Conservation (phyloP, 148 eudicot genomes). For the Persicaria tinctoria region DNA sequence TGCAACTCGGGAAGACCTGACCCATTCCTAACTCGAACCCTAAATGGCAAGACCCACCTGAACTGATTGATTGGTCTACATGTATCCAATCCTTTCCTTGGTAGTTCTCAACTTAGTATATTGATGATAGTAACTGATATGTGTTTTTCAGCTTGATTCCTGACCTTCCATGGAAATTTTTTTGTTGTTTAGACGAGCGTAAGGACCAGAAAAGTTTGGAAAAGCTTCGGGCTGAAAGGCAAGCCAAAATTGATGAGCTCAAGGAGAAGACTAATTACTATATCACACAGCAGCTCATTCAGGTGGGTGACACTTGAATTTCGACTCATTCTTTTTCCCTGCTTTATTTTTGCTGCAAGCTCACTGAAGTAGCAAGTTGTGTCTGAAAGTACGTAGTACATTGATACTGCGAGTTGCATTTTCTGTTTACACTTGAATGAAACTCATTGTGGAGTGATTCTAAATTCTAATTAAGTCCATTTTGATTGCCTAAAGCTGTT, state of each 20-base stretch:
- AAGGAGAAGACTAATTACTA: constrained; percentile 90
- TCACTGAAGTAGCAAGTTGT: neutral
- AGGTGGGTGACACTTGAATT: constrained; percentile 35
- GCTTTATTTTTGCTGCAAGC: neutral
- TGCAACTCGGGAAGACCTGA: too few species aligned
- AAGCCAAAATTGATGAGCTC: constrained; percentile 86
- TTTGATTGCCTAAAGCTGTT: neutral
- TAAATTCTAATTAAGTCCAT: neutral
- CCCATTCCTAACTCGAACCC: too few species aligned
- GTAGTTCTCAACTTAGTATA: neutral
- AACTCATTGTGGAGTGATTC: neutral
- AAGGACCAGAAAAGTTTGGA: constrained; percentile 84
- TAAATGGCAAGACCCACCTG: too few species aligned
- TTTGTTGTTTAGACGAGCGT: constrained; percentile 41
- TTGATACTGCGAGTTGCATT: neutral
- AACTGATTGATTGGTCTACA: neutral
- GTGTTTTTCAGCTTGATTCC: neutral
- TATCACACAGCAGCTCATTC: constrained; percentile 86
- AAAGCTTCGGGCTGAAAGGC: constrained; percentile 75
- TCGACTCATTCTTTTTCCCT: neutral
- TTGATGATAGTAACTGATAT: neutral
- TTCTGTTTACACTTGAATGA: neutral
- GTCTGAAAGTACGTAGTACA: neutral
- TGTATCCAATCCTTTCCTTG: constrained; percentile 1
- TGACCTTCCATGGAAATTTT: neutral